These are phyloP conservation scores for Dentipellis fragilis DNA, from an alignment of 768 basidiomycete species.

Conservation along the genomic window DNA sequence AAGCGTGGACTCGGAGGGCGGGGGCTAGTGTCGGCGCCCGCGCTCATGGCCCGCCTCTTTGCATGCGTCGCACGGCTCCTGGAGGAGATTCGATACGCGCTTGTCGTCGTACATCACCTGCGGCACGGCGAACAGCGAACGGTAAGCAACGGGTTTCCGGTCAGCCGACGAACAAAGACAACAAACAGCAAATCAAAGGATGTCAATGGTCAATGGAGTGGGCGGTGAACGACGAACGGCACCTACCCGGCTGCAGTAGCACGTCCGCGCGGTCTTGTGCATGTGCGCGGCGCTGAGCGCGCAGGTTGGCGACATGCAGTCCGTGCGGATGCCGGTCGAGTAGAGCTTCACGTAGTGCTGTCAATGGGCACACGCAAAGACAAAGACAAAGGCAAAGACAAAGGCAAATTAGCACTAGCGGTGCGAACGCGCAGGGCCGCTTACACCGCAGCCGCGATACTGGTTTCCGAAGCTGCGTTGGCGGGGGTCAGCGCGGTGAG, in stretches of 20 bases:
- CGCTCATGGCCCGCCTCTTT: constrained; percentile 25
- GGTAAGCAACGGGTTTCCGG: neutral
- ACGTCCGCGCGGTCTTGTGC: constrained; percentile 49
- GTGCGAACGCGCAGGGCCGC: neutral
- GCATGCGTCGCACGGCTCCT: constrained; percentile 52
- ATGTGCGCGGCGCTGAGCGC: constrained; percentile 45
- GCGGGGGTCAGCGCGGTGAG: neutral
- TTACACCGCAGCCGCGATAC: constrained; percentile 14
- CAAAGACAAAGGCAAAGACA: neutral
- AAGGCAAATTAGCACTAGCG: neutral
- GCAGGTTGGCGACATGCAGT: constrained; percentile 45
- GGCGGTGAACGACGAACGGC: constrained; percentile 4
- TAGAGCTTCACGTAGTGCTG: constrained; percentile 62
- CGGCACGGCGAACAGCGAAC: constrained; percentile 3
- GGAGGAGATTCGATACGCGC: constrained; percentile 55
- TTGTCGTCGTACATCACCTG: constrained; percentile 29
- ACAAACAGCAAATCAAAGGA: neutral
- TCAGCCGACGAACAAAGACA: too few species aligned
- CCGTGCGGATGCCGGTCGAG: constrained; percentile 47
- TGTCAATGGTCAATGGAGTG: neutral
- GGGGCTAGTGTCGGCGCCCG: constrained; percentile 13
- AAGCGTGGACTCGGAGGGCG: neutral
- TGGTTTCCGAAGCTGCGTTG: constrained; percentile 12
- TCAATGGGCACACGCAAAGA: constrained; percentile 1
- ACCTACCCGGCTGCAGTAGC: constrained; percentile 42